These are phyloP conservation scores for Casuarina glauca DNA, from an alignment of 306 rosid genomes.

Conservation along the genomic window DNA sequence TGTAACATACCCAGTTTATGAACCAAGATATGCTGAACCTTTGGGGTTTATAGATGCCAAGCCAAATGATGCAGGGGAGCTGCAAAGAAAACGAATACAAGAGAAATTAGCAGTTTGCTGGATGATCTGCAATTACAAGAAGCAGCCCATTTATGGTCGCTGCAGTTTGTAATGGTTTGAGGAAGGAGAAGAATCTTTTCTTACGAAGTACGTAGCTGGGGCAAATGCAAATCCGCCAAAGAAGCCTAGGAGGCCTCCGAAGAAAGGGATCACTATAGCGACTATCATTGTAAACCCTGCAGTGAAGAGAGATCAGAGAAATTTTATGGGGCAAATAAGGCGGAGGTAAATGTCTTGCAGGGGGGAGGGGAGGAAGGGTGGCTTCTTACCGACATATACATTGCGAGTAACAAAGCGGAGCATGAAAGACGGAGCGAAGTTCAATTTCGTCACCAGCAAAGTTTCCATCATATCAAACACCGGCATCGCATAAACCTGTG, in stretches of 20 bases:
- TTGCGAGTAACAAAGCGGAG: conserved; percentile 67
- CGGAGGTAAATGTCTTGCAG: background rate
- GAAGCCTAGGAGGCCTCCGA: conserved; percentile 83
- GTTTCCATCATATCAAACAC: conserved; percentile 87
- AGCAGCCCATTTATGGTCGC: background rate
- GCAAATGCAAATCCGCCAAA: conserved; percentile 90
- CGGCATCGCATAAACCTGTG: conserved; percentile 71
- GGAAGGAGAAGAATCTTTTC: conserved; percentile 8
- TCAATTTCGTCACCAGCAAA: conserved; percentile 46
- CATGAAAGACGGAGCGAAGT: conserved; percentile 43
- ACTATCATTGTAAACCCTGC: conserved; percentile 61
- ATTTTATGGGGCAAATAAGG: background rate
- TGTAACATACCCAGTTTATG: conserved; percentile 58
- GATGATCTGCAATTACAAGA: background rate
- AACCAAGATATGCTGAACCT: conserved; percentile 64
- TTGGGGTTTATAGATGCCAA: conserved; percentile 57
- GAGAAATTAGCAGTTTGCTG: background rate
- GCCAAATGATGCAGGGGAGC: conserved; percentile 92
- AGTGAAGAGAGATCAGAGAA: background rate
- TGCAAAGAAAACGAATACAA: conserved; percentile 27
- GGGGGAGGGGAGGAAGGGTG: background rate
- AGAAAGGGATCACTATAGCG: conserved; percentile 57
- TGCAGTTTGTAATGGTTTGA: background rate
- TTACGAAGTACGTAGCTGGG: conserved; percentile 82
- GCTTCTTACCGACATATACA: conserved; percentile 53